phyloP scores from a whole-genome alignment of 371 early-diverging fungal species.

The Circinella minor region DNA sequence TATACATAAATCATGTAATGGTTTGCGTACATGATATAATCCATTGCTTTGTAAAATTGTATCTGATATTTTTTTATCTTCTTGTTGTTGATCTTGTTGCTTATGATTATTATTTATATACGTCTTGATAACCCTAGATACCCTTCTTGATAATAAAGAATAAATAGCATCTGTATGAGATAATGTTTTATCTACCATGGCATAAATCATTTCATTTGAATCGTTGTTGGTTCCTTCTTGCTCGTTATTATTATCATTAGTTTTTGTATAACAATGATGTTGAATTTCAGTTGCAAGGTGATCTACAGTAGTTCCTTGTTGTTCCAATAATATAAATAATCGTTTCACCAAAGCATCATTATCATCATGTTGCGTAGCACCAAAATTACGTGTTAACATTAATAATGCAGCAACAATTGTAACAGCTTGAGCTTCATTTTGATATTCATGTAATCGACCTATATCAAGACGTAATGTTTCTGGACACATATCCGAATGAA shows the following conservation, averaged over 20 bases:
- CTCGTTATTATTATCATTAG: background rate
- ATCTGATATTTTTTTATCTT: slow-evolving; percentile 39
- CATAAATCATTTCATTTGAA: slow-evolving; percentile 31
- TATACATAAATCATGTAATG: slow-evolving; percentile 52
- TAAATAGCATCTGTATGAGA: slow-evolving; percentile 71
- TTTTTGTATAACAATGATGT: no score
- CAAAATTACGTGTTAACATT: slow-evolving; percentile 72
- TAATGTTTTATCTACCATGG: slow-evolving; percentile 77
- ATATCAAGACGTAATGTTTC: slow-evolving; percentile 74
- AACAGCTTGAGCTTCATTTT: slow-evolving; percentile 69
- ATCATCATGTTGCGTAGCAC: background rate
- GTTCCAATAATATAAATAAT: slow-evolving; percentile 57
- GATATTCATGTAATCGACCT: slow-evolving; percentile 58
- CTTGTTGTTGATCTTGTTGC: slow-evolving; percentile 13
- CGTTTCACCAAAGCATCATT: slow-evolving; percentile 44
- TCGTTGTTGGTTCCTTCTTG: background rate
- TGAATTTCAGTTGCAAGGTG: slow-evolving; percentile 47
- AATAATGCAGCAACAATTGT: slow-evolving; percentile 68
- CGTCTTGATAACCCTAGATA: slow-evolving; percentile 51
- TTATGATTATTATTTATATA: slow-evolving; percentile 36
- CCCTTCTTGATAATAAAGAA: slow-evolving; percentile 64
- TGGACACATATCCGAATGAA: slow-evolving; percentile 40
- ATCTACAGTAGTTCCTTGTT: slow-evolving; percentile 53
- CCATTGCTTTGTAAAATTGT: slow-evolving; percentile 59
- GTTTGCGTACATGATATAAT: slow-evolving; percentile 56